Conservation (phyloP, 2,329 filamentous ascomycete genomes). For the Arthrobotrys pseudoclavata region DNA sequence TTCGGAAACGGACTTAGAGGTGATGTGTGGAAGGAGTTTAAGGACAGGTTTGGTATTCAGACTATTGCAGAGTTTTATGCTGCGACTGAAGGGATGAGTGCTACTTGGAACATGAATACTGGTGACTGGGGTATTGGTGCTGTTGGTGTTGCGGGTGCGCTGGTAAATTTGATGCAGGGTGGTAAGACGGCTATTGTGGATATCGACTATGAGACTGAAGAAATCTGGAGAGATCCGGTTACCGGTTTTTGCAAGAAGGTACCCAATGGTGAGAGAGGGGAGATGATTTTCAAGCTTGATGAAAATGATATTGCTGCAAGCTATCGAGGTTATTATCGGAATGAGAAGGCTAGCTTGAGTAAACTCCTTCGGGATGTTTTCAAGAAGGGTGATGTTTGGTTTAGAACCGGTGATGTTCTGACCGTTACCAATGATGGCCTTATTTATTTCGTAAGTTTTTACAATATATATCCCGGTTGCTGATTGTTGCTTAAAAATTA, state of each 20-base stretch:
- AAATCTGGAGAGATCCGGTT: slow-evolving; percentile 75
- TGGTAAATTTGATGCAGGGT: slow-evolving; percentile 73
- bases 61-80: slow-evolving; percentile 85
- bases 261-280: slow-evolving; percentile 76
- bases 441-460: slow-evolving; percentile 75
- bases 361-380: slow-evolving; percentile 83
- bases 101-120: slow-evolving; percentile 78
- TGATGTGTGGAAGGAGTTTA: slow-evolving; percentile 87
- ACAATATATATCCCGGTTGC: background rate
- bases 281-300: slow-evolving; percentile 80
- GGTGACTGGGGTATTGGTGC: slow-evolving; percentile 83
- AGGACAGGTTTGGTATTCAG: slow-evolving; percentile 81
- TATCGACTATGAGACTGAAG: slow-evolving; percentile 79
- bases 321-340: slow-evolving; percentile 87
- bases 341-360: slow-evolving; percentile 76
- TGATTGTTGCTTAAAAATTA: background rate
- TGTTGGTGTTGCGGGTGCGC: slow-evolving; percentile 78
- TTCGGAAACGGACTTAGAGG: slow-evolving; percentile 89
- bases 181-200: slow-evolving; percentile 73
- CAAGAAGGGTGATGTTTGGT: slow-evolving; percentile 82
- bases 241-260: slow-evolving; percentile 78
- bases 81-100: slow-evolving; percentile 79
- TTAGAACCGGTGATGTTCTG: slow-evolving; percentile 85
- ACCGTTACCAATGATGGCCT: slow-evolving; percentile 78
- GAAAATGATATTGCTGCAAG: slow-evolving; percentile 73